These are phyloP conservation scores for Kurtzmaniella natalensis DNA, from an alignment of 1,139 yeast species.

Conservation along the genomic window DNA sequence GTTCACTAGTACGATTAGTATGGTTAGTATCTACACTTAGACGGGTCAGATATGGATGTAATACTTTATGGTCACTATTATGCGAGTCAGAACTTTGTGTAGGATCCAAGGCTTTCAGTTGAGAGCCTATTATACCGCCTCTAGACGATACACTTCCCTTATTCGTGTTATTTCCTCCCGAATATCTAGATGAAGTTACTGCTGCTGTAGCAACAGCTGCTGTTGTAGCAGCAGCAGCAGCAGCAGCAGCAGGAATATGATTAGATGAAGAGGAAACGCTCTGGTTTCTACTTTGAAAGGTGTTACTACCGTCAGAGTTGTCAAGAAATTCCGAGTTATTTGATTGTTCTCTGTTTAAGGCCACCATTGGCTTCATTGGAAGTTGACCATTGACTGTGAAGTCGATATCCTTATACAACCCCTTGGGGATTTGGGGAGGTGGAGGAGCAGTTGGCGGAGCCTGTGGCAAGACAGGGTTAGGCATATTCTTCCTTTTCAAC, in stretches of 20 bases:
- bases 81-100: neutral
- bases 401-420: conserved; percentile 33
- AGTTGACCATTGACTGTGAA: conserved; percentile 42
- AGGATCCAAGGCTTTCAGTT: neutral
- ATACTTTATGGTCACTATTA: neutral
- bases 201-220: too few species aligned
- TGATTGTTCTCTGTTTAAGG: too few species aligned
- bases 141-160: too few species aligned
- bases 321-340: conserved; percentile 11
- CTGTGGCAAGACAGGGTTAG: conserved; percentile 18
- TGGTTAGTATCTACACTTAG: conserved; percentile 9
- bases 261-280: too few species aligned
- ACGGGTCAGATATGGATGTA: conserved; percentile 16
- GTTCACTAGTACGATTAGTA: conserved; percentile 1
- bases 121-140: neutral
- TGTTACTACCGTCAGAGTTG: too few species aligned
- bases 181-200: too few species aligned
- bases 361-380: conserved; percentile 41
- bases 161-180: too few species aligned
- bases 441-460: conserved; percentile 1
- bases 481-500: conserved; percentile 23
- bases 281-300: too few species aligned
- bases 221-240: too few species aligned
- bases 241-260: neutral
- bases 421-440: conserved; percentile 9